Evolutionary conservation across 768 basidiomycete species (phyloP), one percentile per base, ranked within the genome.

Genomic region (Mycena sanguinolenta): DNA sequence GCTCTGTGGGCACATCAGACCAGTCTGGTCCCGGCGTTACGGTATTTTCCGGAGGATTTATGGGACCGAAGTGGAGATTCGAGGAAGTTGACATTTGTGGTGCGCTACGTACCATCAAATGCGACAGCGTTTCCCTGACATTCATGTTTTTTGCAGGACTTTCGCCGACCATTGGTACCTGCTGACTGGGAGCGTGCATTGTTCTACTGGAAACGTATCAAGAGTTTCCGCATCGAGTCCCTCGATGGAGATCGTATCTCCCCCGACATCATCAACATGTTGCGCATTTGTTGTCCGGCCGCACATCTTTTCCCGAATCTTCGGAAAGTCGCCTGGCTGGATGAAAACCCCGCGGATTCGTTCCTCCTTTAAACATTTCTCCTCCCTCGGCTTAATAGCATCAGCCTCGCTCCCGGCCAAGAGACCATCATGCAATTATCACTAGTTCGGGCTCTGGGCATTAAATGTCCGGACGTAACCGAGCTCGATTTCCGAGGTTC

Each of bases 141-240:
- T n/a, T n/a, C n/a, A n/a, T n/a, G n/a, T n/a, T n/a, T n/a, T 46
- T 30, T 46, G 17, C 17, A 60, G 59, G 12, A 30, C 17, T 44
- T 60, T 21, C 39, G 59, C 42, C 23, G 59, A 16, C 27, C 59
- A 19, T 60, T 60, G 39, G 16, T 7, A 17, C 42, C 42, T 16
- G 23, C 28, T 28, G 59, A 60, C 17, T 60, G 59, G 59, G 59
- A 60, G 39, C 23, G 59, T 3, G 27, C 59, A 28, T 6, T 60
- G 7, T 10, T 60, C 59, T 60, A 44, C 42, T 52, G 50, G 50
- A 27, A n/a, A 9, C 59, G 13, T n/a, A 46, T 60, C 23, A 60
- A 46, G 42, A 9, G 14, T 27, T 46, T 60, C 59, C 42, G 59
- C 19, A 44, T 60, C 21, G 4, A 6, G 28, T 2, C 7, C 7